A percentile compares a stretch with the other conserved stretches of the same genome.
These are phyloP conservation scores for Thelonectria olida DNA, from an alignment of 2,329 filamentous ascomycete species.

Conservation along the genomic window DNA sequence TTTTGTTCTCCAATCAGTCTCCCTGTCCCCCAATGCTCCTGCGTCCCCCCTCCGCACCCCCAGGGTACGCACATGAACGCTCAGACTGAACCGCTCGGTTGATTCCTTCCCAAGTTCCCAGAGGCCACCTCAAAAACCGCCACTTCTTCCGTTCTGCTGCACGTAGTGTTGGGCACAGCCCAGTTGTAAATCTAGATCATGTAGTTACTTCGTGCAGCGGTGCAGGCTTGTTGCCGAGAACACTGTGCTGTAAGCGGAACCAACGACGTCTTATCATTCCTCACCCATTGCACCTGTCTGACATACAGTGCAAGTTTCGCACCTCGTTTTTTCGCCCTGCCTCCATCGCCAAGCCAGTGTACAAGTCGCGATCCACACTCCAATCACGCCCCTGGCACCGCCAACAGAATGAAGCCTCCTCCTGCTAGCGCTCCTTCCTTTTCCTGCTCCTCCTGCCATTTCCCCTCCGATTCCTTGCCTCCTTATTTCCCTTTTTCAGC, in stretches of 20 bases:
- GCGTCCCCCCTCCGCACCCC: neutral
- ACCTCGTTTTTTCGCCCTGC: neutral
- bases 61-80: neutral
- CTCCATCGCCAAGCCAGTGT: neutral
- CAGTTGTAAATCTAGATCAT: too few relatives aligned
- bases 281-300: neutral
- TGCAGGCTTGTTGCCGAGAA: too few relatives aligned
- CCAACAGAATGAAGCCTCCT: neutral
- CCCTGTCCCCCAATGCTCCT: neutral
- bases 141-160: too few relatives aligned
- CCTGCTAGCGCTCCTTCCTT: neutral
- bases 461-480: neutral
- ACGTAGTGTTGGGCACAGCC: too few relatives aligned
- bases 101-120: too few relatives aligned
- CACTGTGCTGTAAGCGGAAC: too few relatives aligned
- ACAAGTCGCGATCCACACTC: neutral
- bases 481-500: conserved; percentile 11
- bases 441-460: conserved; percentile 10
- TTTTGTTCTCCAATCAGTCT: neutral
- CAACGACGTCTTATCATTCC: neutral
- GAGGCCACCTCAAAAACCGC: too few relatives aligned
- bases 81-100: neutral
- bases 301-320: neutral
- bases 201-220: too few relatives aligned
- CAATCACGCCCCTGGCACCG: neutral